Conservation (phyloP, 306 rosid species). For the Potentilla sterilis region DNA sequence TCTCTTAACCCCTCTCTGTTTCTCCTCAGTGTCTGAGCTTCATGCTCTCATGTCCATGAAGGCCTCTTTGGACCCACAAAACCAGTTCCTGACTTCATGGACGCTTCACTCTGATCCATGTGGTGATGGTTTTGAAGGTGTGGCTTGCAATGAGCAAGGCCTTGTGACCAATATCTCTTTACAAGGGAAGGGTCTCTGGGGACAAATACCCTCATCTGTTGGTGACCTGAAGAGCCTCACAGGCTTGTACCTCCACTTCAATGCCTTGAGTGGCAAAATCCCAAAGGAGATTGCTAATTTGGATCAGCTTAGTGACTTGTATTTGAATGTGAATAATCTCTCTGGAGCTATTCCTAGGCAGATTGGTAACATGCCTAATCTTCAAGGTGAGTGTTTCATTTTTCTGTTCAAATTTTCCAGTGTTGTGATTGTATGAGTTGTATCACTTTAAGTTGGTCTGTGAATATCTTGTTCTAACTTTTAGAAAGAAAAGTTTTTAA, state of each 20-base stretch:
- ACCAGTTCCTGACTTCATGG: conserved; percentile 46
- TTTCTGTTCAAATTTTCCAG: neutral
- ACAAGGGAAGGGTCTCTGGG: conserved; percentile 52
- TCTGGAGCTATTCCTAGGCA: conserved; percentile 44
- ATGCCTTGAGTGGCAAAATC: conserved; percentile 42
- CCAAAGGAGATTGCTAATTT: conserved; percentile 41
- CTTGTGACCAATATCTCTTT: conserved; percentile 45
- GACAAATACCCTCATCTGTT: conserved; percentile 41
- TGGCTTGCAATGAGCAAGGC: conserved; percentile 49
- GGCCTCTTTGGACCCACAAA: conserved; percentile 47
- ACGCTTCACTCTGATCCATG: conserved; percentile 36
- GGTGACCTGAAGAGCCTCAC: conserved; percentile 46
- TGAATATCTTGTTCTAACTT: neutral
- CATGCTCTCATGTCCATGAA: conserved; percentile 39
- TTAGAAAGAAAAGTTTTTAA: neutral
- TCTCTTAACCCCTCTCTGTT: conserved; percentile 21
- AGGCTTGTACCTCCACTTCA: conserved; percentile 51
- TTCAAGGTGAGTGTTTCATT: conserved; percentile 38
- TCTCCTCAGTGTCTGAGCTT: conserved; percentile 36
- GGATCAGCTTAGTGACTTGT: conserved; percentile 43
- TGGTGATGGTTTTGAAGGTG: conserved; percentile 44
- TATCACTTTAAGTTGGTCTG: neutral
- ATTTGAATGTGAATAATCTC: conserved; percentile 48
- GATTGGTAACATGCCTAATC: conserved; percentile 43
- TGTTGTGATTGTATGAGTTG: neutral